phyloP scores from a whole-genome alignment of 306 rosid genomes.

The Cyclanthera cordifolia region DNA sequence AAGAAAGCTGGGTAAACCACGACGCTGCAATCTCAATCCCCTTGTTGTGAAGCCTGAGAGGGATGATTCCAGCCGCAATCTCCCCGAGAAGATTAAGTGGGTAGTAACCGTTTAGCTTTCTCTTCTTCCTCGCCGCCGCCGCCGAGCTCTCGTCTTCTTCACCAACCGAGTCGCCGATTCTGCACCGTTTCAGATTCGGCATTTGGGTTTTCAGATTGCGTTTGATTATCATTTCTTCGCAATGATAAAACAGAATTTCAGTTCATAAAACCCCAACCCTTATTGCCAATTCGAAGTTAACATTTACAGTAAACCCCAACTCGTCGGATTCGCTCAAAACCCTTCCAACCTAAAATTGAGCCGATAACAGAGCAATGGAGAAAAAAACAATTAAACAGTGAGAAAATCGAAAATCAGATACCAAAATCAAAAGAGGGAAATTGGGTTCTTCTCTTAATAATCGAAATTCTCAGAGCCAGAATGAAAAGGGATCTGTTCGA shows the following conservation, averaged over 20 bases:
- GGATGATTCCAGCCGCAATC: conserved; percentile 71
- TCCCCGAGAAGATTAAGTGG: conserved; percentile 79
- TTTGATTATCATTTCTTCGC: conserved; percentile 66
- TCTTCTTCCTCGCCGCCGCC: conserved; percentile 44
- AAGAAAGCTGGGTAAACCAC: conserved; percentile 51
- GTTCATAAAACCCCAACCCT: conserved; percentile 11
- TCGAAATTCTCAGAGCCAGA: conserved; percentile 29
- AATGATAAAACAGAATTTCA: conserved; percentile 10
- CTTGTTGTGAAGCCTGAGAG: conserved; percentile 28
- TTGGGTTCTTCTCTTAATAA: conserved; percentile 13
- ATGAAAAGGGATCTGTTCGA: conserved; percentile 58
- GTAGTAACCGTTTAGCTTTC: conserved; percentile 58
- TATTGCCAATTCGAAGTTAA: conserved; percentile 24
- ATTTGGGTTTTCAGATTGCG: conserved; percentile 86
- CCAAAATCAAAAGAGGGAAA: conserved; percentile 7
- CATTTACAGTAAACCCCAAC: conserved; percentile 21
- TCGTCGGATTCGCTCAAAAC: conserved; percentile 37
- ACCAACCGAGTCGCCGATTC: conserved; percentile 48
- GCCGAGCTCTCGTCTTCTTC: conserved; percentile 55
- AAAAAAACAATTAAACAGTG: conserved; percentile 12
- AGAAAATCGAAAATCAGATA: background rate
- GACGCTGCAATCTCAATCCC: conserved; percentile 42
- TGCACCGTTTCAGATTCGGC: conserved; percentile 92
- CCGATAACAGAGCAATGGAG: conserved; percentile 56
- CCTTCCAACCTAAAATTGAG: conserved; percentile 29